Conservation (phyloP, 305 asterid genomes). For the Coffea humblotiana region DNA sequence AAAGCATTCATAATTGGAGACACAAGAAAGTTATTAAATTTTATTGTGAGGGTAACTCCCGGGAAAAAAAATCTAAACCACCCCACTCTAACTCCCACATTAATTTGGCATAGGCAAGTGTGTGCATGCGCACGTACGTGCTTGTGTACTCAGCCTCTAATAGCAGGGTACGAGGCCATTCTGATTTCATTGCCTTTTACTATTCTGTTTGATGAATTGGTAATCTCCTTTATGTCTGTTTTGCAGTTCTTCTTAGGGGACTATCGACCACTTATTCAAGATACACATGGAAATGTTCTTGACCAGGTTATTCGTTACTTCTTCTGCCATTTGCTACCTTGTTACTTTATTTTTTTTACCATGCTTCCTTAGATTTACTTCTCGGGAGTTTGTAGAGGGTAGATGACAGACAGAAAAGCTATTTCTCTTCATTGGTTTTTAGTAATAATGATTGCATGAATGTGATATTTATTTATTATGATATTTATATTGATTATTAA, state of each 20-base stretch:
- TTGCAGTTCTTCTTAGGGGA: slow-evolving; percentile 94
- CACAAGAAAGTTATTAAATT: too few relatives aligned
- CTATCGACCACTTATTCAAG: slow-evolving; percentile 94
- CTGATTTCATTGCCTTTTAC: background rate
- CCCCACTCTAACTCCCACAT: too few relatives aligned
- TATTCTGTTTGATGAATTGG: slow-evolving; percentile 7
- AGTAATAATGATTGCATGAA: background rate
- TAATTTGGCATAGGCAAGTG: too few relatives aligned
- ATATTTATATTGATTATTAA: background rate
- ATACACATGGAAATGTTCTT: slow-evolving; percentile 90
- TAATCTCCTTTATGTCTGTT: slow-evolving; percentile 31
- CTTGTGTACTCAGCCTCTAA: background rate
- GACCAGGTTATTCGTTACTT: slow-evolving; percentile 64
- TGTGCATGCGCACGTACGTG: background rate
- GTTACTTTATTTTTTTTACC: background rate
- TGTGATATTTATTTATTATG: background rate
- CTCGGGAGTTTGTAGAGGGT: background rate
- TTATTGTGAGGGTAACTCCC: too few relatives aligned
- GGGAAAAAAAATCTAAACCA: too few relatives aligned
- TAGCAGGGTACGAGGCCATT: background rate
- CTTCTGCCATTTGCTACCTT: background rate
- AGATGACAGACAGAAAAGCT: background rate
- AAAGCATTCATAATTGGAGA: too few relatives aligned
- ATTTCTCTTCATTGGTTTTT: background rate
- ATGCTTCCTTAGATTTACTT: background rate